These are phyloP conservation scores for Alternaria solani DNA, from an alignment of 2,329 filamentous ascomycete genomes.

Conservation along the genomic window DNA sequence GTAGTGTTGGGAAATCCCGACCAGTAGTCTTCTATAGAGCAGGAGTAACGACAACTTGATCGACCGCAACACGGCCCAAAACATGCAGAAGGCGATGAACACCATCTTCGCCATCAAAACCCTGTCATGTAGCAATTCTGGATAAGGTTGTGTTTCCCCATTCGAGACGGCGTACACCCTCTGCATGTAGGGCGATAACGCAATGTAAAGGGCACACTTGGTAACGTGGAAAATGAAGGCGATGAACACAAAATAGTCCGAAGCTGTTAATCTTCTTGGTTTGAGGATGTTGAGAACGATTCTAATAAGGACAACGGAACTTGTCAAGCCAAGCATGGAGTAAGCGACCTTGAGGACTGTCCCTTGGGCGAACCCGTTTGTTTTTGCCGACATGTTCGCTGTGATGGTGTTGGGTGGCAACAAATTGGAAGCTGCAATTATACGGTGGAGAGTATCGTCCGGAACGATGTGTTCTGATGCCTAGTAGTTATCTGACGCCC, in stretches of 20 bases:
- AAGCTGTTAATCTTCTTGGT: slow-evolving; percentile 10
- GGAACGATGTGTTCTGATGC: background rate
- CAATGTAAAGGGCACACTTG: slow-evolving; percentile 43
- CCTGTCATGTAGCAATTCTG: slow-evolving; percentile 37
- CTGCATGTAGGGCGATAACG: slow-evolving; percentile 44
- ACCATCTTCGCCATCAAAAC: slow-evolving; percentile 47
- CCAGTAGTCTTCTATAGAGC: slow-evolving; percentile 48
- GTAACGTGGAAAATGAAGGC: slow-evolving; percentile 38
- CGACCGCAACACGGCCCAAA: slow-evolving; percentile 52
- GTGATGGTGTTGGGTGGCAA: background rate
- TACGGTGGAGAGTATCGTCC: background rate
- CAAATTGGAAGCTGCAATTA: background rate
- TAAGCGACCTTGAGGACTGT: slow-evolving; percentile 23
- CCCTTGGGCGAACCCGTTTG: slow-evolving; percentile 21
- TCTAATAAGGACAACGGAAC: slow-evolving; percentile 18
- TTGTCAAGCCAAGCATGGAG: slow-evolving; percentile 21
- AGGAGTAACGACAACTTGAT: slow-evolving; percentile 51
- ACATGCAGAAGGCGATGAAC: slow-evolving; percentile 48
- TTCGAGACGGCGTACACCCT: slow-evolving; percentile 35
- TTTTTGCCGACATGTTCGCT: slow-evolving; percentile 12
- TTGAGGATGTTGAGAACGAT: slow-evolving; percentile 14
- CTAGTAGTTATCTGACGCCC: background rate
- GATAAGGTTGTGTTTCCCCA: slow-evolving; percentile 35
- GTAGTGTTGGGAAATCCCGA: slow-evolving; percentile 33
- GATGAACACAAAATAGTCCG: slow-evolving; percentile 30